Evolutionary conservation across 2,329 filamentous ascomycete genomes (phyloP), one percentile per base, ranked within the genome.

Genomic region (Parafenestella ontariensis): DNA sequence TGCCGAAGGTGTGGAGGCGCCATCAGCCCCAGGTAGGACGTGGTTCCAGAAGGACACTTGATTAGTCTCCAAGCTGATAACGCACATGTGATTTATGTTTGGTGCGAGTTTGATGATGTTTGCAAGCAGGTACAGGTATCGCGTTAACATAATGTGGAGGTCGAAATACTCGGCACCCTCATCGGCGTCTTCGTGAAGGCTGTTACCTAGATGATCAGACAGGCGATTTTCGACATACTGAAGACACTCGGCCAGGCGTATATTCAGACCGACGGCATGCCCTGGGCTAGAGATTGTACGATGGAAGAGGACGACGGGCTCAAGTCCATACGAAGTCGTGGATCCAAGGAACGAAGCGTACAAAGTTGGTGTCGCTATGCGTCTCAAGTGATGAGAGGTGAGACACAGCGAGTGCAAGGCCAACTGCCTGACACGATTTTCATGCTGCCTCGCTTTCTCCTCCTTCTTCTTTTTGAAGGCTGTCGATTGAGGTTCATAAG

Each of bases 141-240:
- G 40, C 2, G 41, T 17, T 2, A 61, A 46, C 43, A 59, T 56
- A 1, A 55, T 40, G 8, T 28, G 17, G 5, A 46, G 46, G 8
- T 33, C 54, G 36, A 39, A n/a, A 1, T 36, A 40, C 4, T 34
- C 29, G 1, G 45, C n/a, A 29, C 64, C 66, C 9, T 54, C 28
- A 10, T 34, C 29, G 1, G 45, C n/a, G 33, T 65, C 66, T 9
- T 54, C 28, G 13, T 46, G 31, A 0, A 70, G 54, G 20, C 52
- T 54, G 33, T 68, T 64, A 15, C 67, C 69, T 15, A 47, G 36
- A 45, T 61, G 54, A 37, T 72, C 66, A 15, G 58, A 46, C 3
- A 67, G 49, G 8, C 69, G 61, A 34, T 65, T 70, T 34, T 72
- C 71, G 11, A 72, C 47, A 29, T 71, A 72, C 18, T 57, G 45